Conservation (phyloP, 345 rosid genomes). For the Streptanthus diversifolius region DNA sequence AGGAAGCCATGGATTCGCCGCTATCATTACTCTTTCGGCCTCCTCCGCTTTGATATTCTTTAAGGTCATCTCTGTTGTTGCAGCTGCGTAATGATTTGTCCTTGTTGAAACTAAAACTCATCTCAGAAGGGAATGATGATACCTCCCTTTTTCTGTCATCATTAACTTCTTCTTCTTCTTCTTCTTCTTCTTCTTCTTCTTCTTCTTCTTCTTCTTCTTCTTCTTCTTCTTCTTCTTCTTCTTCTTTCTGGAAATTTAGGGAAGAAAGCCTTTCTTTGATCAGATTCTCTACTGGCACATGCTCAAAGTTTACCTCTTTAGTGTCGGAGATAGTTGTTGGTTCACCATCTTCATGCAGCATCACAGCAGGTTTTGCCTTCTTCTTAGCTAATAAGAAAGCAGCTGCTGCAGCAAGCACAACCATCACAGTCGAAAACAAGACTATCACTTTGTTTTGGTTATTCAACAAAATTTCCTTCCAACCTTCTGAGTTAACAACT, state of each 20-base stretch:
- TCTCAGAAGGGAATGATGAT: conserved; percentile 21
- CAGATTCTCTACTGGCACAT: conserved; percentile 23
- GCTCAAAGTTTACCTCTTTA: conserved; percentile 2
- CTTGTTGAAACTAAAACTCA: conserved; percentile 52
- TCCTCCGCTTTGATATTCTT: conserved; percentile 41
- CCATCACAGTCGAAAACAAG: conserved; percentile 35
- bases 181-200: conserved; percentile 36
- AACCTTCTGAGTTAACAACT: neutral
- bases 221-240: conserved; percentile 34
- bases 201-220: conserved; percentile 39
- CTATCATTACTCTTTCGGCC: conserved; percentile 37
- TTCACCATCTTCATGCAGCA: conserved; percentile 12
- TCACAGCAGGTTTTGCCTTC: conserved; percentile 25
- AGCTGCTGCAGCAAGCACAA: conserved; percentile 38
- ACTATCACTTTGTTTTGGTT: conserved; percentile 17
- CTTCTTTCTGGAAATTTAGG: conserved; percentile 31
- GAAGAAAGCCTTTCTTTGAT: conserved; percentile 36
- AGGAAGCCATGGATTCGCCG: conserved; percentile 63
- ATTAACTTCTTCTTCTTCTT: conserved; percentile 31
- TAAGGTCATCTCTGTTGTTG: conserved; percentile 10
- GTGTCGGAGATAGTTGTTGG: conserved; percentile 10
- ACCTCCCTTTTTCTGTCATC: conserved; percentile 31
- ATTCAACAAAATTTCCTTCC: neutral
- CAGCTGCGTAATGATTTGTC: conserved; percentile 37
- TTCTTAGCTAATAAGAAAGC: conserved; percentile 42